phyloP scores from a whole-genome alignment of 106 monocot genomes.

The Cymbidium sinense region DNA sequence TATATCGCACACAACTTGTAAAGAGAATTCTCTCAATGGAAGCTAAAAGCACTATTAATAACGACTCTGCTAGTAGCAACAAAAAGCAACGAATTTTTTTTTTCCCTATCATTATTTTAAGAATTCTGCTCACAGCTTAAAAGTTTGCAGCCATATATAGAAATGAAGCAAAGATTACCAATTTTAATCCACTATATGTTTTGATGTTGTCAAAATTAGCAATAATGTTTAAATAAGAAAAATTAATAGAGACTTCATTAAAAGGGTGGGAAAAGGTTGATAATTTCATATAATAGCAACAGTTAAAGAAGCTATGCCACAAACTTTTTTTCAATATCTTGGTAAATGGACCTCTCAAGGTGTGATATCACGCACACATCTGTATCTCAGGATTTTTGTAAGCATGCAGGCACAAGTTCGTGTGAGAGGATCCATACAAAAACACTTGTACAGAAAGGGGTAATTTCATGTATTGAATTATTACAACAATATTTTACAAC shows the following conservation, averaged over 20 bases:
- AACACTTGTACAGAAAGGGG: not conserved
- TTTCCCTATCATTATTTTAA: too few relatives aligned
- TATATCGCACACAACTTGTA: too few relatives aligned
- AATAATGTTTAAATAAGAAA: not conserved
- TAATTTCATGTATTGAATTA: not conserved
- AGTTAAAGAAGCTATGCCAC: not conserved
- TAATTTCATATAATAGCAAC: not conserved
- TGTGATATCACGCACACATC: too few relatives aligned
- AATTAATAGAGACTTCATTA: not conserved
- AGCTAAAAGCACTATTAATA: too few relatives aligned
- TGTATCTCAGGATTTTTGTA: too few relatives aligned
- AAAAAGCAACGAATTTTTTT: too few relatives aligned
- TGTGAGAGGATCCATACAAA: not conserved
- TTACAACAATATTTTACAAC: not conserved
- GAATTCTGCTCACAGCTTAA: too few relatives aligned
- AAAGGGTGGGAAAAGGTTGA: not conserved
- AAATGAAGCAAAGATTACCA: not conserved
- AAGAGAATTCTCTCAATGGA: too few relatives aligned
- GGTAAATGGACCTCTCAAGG: too few relatives aligned
- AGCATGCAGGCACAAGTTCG: too few relatives aligned
- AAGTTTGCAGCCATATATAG: too few relatives aligned
- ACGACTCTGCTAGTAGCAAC: too few relatives aligned
- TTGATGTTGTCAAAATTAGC: not conserved
- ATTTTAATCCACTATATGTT: not conserved
- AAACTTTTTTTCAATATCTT: not conserved